These are phyloP conservation scores for Diaporthe australafricana DNA, from an alignment of 2,329 filamentous ascomycete genomes.

Conservation along the genomic window DNA sequence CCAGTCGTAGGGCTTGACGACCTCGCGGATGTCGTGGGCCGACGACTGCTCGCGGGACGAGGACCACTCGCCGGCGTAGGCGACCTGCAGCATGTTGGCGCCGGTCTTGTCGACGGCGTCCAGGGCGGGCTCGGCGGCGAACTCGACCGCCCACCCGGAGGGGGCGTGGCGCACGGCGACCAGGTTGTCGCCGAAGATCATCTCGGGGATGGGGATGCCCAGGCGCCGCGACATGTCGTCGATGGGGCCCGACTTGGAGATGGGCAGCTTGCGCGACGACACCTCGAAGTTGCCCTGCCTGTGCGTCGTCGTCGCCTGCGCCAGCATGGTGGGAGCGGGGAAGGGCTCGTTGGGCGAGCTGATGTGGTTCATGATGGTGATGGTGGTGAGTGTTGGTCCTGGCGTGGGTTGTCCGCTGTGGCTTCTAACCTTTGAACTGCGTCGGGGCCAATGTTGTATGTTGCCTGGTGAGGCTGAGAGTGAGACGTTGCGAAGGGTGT, in stretches of 20 bases:
- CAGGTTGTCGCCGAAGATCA: constrained; percentile 98
- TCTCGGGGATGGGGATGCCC: constrained; percentile 91
- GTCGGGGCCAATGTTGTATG: neutral
- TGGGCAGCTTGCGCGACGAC: constrained; percentile 89
- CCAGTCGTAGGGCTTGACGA: constrained; percentile 98
- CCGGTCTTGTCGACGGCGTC: constrained; percentile 96
- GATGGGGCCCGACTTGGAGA: constrained; percentile 91
- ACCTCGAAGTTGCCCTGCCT: constrained; percentile 77
- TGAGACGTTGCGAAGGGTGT: neutral
- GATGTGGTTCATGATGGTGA: constrained; percentile 54
- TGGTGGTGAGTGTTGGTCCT: too few relatives aligned
- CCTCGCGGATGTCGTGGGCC: constrained; percentile 88
- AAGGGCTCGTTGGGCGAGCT: constrained; percentile 63
- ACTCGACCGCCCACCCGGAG: constrained; percentile 82
- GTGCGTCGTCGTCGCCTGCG: constrained; percentile 66
- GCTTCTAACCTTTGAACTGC: neutral
- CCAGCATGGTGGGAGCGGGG: constrained; percentile 61
- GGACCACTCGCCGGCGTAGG: constrained; percentile 89
- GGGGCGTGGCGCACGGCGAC: constrained; percentile 79
- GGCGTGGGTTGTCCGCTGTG: neutral
- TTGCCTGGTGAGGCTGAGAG: neutral
- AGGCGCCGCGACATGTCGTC: constrained; percentile 84
- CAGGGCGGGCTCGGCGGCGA: constrained; percentile 88
- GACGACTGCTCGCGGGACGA: constrained; percentile 77
- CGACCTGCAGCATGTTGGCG: constrained; percentile 89